Evolutionary conservation across 306 rosid genomes (phyloP), one percentile per base, ranked within the genome.

Genomic region (Acmispon strigosus): DNA sequence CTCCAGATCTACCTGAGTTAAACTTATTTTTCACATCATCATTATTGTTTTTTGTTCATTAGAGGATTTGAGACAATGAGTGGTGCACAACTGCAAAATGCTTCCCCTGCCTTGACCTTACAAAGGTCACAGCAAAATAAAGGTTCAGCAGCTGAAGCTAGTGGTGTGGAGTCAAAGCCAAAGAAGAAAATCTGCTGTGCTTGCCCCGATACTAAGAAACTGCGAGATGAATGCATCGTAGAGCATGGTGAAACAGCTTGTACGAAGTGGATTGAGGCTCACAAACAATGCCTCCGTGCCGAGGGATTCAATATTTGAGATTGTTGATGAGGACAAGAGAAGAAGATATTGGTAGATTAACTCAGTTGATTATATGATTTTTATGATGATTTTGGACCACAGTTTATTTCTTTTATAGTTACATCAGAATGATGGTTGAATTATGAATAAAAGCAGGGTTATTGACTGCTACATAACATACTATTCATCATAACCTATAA

Each of bases 161-260:
- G 70, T 20, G 52, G 17, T 29, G 43, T 70, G 17, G 90, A 88
- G 18, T 66, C 87, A 27, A 88, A 86, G 75, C 89, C 88, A 10
- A 90, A 92, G 86, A 92, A 89, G 85, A 93, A 87, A 76, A 88
- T 90, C 11, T 92, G 98, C 14, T 92, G 96, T 77, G 96, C 92
- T 52, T 92, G 96, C 77, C 98, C 92, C 0, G 96, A 88, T 15
- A 78, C 86, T 19, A 90, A 89, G 74, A 87, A 58, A 84, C 74
- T 90, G 56, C 76, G 97, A 50, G 98, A 91, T 73, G 97, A 94
- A 65, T 94, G 98, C 78, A 84, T 94, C 13, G 96, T 87, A 12
- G 88, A 90, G 80, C 89, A 91, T n/a, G 98, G 97, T 27, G 92
- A 94, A 79, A 85, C 77, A 0, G 89, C 91, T 60, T 94, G 97